Conservation (phyloP, 2,329 filamentous ascomycete genomes). For the Rosellinia necatrix region DNA sequence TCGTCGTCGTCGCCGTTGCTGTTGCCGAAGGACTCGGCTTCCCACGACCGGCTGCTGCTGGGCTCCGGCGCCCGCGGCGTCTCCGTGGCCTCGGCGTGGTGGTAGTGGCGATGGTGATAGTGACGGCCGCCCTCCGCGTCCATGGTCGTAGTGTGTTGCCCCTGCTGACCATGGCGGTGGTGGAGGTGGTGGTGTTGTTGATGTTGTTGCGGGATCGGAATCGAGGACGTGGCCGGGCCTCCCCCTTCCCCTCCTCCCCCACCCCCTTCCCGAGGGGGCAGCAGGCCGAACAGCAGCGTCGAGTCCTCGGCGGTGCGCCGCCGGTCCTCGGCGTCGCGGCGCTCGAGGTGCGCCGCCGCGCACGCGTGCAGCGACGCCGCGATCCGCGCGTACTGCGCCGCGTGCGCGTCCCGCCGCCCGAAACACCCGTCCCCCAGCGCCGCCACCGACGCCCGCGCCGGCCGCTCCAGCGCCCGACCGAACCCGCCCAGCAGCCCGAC, state of each 20-base stretch:
- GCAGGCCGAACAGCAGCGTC: slow-evolving; percentile 56
- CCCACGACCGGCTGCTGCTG: too few species aligned
- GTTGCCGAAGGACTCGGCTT: slow-evolving; percentile 15
- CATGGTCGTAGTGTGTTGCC: too few species aligned
- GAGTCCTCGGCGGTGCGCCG: slow-evolving; percentile 55
- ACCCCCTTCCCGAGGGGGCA: too few species aligned
- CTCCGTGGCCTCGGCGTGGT: too few species aligned
- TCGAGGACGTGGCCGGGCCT: too few species aligned
- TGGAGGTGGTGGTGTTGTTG: too few species aligned
- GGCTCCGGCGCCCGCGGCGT: too few species aligned
- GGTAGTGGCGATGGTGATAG: too few species aligned
- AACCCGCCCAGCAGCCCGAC: slow-evolving; percentile 57
- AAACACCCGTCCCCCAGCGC: slow-evolving; percentile 57
- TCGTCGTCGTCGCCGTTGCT: slow-evolving; percentile 25
- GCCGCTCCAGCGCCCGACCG: slow-evolving; percentile 56
- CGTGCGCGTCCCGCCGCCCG: slow-evolving; percentile 54
- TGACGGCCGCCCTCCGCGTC: too few species aligned
- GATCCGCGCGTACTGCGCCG: slow-evolving; percentile 58
- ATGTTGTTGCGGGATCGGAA: not conserved
- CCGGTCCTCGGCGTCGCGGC: slow-evolving; percentile 52
- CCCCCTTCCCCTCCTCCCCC: too few species aligned
- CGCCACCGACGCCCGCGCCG: slow-evolving; percentile 52
- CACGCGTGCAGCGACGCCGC: slow-evolving; percentile 55
- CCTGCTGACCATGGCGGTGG: too few species aligned
- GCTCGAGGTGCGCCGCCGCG: slow-evolving; percentile 53